Base-by-base conservation (phyloP, 2,329 filamentous ascomycete genomes). In the Fusarium multiceps region DNA sequence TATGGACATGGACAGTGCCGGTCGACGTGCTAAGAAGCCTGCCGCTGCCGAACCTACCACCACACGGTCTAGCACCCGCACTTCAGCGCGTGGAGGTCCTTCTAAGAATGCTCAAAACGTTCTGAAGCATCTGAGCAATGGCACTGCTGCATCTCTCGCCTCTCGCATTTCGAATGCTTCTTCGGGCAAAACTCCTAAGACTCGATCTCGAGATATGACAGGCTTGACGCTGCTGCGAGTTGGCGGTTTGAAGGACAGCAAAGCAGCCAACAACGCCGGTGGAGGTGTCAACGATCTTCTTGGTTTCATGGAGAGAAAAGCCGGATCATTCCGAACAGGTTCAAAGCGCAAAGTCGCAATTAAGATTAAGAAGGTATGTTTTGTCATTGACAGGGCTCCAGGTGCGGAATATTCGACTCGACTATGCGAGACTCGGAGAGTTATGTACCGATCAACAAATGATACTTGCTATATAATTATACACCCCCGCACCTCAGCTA, bases 291-390 rank as follows among this genome's bases (percentile, higher is more conserved):
- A 86, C 63, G 87, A 88, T 63, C 83, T 93, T 30, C 78, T 93
- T 55, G 82, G 83, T 53, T 93, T 93, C 76, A 80, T 94, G 68
- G 90, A 93, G 80, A 88, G 89, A 74, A 93, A 93, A 79, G 87
- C 91, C 48, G 85, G 85, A 58, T 81, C 84, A 69, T 83, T 88
- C 74, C 82, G 82, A 63, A 84, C 84, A 34, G 74, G 76, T 63
- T 73, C 75, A 77, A 76, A 82, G 75, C 84, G 86, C 75, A 82
- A 83, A 72, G 83, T 92, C 73, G 89, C 85, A 77, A 89, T 94
- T 69, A 89, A 88, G 82, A 93, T 94, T 69, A 89, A 88, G 82
- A 93, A 93, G 90, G 92, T 94, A 92, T 88, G 90, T 92, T 79
- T 56, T 23, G 67, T 70, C 70, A 74, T 78, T 77, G 75, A 80